Evolutionary conservation across 148 eudicot species (phyloP), one percentile per base, ranked within the genome.

Genomic region (Hydrangea macrophylla): DNA sequence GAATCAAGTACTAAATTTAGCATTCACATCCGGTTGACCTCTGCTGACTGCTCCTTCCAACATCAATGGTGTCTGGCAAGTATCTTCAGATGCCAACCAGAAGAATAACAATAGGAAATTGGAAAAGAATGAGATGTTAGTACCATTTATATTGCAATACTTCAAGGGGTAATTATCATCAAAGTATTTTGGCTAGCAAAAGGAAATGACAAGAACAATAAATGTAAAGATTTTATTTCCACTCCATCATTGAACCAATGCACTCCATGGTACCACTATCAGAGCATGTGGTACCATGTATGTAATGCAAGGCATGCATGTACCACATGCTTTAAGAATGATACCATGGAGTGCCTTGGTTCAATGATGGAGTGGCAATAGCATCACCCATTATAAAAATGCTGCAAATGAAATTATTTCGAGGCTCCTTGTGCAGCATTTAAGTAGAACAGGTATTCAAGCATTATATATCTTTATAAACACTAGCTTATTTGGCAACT

Each of bases 61-160:
- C 97, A 50, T 92, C 97, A 71, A 92, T 92, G 70, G 96, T 92
- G 74, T 89, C 97, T 9, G 97, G 97, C 84, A 92, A 62, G 78
- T 86, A 92, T 89, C 97, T 92, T 65, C 70, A 68, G 37, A 53
- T 64, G 55, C 42, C 55, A 20, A 23, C 18, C 40, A 50, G 56
- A 53, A 62, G 17, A 23, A 54, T 23, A 60, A 65, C 13, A 23
- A 22, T 11, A 31, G 11, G 9, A 26, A 10, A 55, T 11, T 9
- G 35, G 50, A 35, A 18, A 27, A n/a, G 28, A 56, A 15, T 8
- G 27, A 0, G 39, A 6, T 60, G 66, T 73, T 51, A 73, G 50
- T 35, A 65, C 33, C 9, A 18, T 28, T 45, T 3, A 22, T 11
- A 17, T 44, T 32, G 24, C 27, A 40, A 27, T 57, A 17, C 23